These are phyloP conservation scores for Mortierella sp. DNA, from an alignment of 371 early-diverging fungal species.

Conservation along the genomic window DNA sequence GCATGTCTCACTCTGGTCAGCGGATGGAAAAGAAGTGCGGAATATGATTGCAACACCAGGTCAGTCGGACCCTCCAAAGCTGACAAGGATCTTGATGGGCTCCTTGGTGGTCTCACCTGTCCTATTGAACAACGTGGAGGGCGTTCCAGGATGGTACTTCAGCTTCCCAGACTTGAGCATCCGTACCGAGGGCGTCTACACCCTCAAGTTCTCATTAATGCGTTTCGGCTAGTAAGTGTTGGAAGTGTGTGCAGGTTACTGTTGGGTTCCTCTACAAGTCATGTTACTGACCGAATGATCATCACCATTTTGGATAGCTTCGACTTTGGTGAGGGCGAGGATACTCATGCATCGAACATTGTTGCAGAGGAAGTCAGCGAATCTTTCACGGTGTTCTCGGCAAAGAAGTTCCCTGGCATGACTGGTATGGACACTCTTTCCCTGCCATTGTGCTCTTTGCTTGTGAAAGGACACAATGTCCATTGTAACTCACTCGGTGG, in stretches of 20 bases:
- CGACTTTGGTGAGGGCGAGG: conserved; percentile 57
- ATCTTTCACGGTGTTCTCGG: conserved; percentile 82
- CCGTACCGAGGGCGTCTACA: conserved; percentile 87
- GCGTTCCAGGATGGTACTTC: conserved; percentile 86
- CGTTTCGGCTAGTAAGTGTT: conserved; percentile 64
- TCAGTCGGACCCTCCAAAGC: conserved; percentile 62
- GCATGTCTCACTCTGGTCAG: conserved; percentile 82
- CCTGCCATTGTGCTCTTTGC: too few species aligned
- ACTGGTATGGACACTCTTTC: conserved; percentile 59
- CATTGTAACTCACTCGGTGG: too few species aligned
- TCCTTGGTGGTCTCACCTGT: conserved; percentile 85
- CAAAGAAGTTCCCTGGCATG: conserved; percentile 93
- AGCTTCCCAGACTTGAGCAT: conserved; percentile 93
- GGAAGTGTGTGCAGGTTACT: too few species aligned
- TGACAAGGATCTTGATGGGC: conserved; percentile 79
- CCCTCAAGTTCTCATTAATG: conserved; percentile 80
- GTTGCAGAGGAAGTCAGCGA: conserved; percentile 71
- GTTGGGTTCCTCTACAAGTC: too few species aligned
- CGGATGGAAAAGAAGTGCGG: conserved; percentile 65
- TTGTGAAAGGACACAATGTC: too few species aligned
- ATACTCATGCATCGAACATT: conserved; percentile 62
- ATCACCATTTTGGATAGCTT: conserved; percentile 11
- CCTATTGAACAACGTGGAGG: conserved; percentile 76
- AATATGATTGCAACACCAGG: conserved; percentile 61
- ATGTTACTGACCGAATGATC: neutral